phyloP scores from a whole-genome alignment of 306 rosid genomes.

The Prunus mira region DNA sequence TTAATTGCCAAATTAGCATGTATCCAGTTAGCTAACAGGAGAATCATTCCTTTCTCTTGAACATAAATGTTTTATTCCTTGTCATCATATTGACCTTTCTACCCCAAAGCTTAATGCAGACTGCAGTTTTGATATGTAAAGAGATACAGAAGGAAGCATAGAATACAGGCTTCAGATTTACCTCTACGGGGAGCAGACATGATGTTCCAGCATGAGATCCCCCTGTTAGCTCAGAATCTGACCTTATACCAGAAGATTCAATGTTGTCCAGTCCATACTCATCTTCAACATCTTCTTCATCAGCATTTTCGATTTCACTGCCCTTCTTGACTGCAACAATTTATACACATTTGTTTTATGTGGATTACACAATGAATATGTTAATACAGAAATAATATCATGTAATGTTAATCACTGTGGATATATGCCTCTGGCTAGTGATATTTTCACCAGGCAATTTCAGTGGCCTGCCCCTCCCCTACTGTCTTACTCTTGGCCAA shows the following conservation, averaged over 20 bases:
- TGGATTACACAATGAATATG: neutral
- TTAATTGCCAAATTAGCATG: neutral
- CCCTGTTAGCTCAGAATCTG: neutral
- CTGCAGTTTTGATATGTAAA: neutral
- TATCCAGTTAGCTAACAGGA: neutral
- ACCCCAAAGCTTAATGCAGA: neutral
- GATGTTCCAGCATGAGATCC: conserved; percentile 6
- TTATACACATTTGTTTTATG: neutral
- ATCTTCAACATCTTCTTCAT: neutral
- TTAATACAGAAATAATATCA: neutral
- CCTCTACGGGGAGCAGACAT: neutral
- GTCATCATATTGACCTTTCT: neutral
- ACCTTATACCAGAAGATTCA: conserved; percentile 3
- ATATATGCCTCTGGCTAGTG: neutral
- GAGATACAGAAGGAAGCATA: neutral
- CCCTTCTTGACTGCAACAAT: neutral
- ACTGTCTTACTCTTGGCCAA: neutral
- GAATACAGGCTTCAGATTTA: neutral
- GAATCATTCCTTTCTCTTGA: neutral
- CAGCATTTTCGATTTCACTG: neutral
- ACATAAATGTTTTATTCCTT: neutral
- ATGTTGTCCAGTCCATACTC: neutral
- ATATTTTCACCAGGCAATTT: neutral
- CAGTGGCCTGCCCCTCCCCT: neutral
- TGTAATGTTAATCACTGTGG: neutral